These are phyloP conservation scores for Mariannaea sp. DNA, from an alignment of 2,329 filamentous ascomycete species.

Conservation along the genomic window DNA sequence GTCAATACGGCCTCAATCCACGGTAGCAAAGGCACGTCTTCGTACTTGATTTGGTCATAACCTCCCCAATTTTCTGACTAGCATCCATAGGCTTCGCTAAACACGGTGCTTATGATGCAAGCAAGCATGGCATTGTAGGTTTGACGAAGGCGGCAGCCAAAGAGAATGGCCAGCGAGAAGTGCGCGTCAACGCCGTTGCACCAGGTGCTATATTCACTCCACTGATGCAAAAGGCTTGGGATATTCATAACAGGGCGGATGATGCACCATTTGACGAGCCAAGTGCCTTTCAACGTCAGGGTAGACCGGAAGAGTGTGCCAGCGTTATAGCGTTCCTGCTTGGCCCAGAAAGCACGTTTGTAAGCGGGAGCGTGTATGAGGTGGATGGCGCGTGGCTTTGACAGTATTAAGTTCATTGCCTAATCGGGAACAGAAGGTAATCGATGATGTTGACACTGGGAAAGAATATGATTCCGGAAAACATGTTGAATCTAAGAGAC, in stretches of 20 bases:
- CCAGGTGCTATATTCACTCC: slow-evolving; percentile 57
- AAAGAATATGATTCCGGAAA: slow-evolving; percentile 37
- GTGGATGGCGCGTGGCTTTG: slow-evolving; percentile 52
- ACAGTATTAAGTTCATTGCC: slow-evolving; percentile 3
- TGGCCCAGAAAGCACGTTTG: slow-evolving; percentile 43
- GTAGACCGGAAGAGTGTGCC: slow-evolving; percentile 47
- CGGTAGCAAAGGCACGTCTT: slow-evolving; percentile 49
- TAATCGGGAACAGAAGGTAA: background rate
- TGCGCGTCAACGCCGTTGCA: slow-evolving; percentile 53
- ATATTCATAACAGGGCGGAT: slow-evolving; percentile 40
- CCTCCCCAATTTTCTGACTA: slow-evolving; percentile 23
- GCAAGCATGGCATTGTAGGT: slow-evolving; percentile 47
- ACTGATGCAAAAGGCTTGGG: slow-evolving; percentile 52
- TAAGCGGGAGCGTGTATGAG: slow-evolving; percentile 48
- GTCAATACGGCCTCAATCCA: slow-evolving; percentile 60
- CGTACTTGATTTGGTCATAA: slow-evolving; percentile 1
- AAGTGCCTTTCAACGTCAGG: slow-evolving; percentile 49
- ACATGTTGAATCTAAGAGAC: slow-evolving; percentile 6
- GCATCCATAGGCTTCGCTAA: slow-evolving; percentile 40
- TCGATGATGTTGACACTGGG: background rate
- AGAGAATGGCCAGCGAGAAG: slow-evolving; percentile 49
- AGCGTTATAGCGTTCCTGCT: slow-evolving; percentile 44
- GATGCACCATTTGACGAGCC: slow-evolving; percentile 50
- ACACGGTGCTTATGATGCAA: slow-evolving; percentile 46
- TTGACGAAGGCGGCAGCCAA: slow-evolving; percentile 45